Conservation (phyloP, 768 basidiomycete genomes). For the Pulveroboletus sp. region DNA sequence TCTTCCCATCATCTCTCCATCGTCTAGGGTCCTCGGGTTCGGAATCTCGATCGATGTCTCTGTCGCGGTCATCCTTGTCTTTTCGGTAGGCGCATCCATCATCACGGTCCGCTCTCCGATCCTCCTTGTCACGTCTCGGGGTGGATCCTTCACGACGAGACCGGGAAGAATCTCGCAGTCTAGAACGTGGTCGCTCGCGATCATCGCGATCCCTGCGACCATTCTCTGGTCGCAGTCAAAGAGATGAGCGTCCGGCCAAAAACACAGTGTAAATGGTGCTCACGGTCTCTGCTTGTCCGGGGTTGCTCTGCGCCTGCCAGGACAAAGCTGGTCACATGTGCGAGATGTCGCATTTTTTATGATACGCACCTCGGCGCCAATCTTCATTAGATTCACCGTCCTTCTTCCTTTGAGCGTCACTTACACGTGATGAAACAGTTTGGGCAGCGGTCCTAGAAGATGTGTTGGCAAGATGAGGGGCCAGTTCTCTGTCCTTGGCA, state of each 20-base stretch:
- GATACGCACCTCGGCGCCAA: conserved; percentile 72
- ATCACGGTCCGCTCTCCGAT: conserved; percentile 35
- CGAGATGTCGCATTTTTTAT: not conserved
- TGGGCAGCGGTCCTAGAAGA: conserved; percentile 40
- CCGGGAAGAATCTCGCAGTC: conserved; percentile 59
- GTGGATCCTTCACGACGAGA: conserved; percentile 55
- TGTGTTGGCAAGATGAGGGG: conserved; percentile 51
- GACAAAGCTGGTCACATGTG: conserved; percentile 1
- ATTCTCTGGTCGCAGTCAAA: conserved; percentile 45
- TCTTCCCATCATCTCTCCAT: conserved; percentile 80
- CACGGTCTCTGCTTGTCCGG: conserved; percentile 58
- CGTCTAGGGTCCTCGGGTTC: conserved; percentile 66
- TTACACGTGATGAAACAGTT: conserved; percentile 44
- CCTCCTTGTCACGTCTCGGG: conserved; percentile 46
- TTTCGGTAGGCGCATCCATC: conserved; percentile 24
- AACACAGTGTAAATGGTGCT: conserved; percentile 21
- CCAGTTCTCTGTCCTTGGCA: conserved; percentile 63
- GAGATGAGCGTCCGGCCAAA: conserved; percentile 1
- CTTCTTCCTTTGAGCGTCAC: conserved; percentile 61
- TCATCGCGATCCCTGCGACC: conserved; percentile 55
- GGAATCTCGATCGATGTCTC: conserved; percentile 44
- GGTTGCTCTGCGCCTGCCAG: conserved; percentile 43
- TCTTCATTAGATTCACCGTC: conserved; percentile 74
- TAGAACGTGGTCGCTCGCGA: conserved; percentile 64
- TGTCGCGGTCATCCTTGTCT: conserved; percentile 37